These are phyloP conservation scores for Suaeda aralocaspica DNA, from an alignment of 148 eudicot species.

Conservation along the genomic window DNA sequence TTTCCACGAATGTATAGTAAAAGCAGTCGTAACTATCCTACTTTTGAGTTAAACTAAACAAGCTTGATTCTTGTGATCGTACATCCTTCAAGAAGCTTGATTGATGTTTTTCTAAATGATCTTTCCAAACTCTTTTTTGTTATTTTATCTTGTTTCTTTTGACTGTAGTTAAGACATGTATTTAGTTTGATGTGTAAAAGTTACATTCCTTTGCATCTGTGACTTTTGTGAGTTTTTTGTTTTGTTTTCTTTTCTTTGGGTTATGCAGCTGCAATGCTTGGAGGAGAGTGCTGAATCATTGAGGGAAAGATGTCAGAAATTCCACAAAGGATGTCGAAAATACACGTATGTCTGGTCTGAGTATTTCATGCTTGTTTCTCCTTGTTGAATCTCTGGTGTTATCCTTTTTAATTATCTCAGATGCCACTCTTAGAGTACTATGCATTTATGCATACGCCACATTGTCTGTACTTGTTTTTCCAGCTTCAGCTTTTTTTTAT, in stretches of 20 bases:
- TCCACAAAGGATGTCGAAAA: constrained; percentile 91
- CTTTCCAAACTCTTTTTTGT: not conserved
- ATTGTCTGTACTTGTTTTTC: too few relatives aligned
- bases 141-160: not conserved
- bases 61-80: too few relatives aligned
- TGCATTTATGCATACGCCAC: not conserved
- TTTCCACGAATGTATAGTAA: too few relatives aligned
- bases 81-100: too few relatives aligned
- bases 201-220: too few relatives aligned
- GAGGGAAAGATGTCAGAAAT: constrained; percentile 84
- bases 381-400: not conserved
- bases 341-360: constrained; percentile 70
- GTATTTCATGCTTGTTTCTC: not conserved
- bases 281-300: constrained; percentile 93
- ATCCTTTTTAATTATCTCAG: too few relatives aligned
- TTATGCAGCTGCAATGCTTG: constrained; percentile 70
- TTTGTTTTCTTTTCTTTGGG: constrained; percentile 1
- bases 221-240: too few relatives aligned
- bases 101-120: not conserved
- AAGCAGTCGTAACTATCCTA: too few relatives aligned
- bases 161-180: not conserved
- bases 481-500: too few relatives aligned
- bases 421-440: not conserved
- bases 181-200: too few relatives aligned
- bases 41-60: too few relatives aligned